These are phyloP conservation scores for Paecilomyces sp. DNA, from an alignment of 2,329 filamentous ascomycete species.

Conservation along the genomic window DNA sequence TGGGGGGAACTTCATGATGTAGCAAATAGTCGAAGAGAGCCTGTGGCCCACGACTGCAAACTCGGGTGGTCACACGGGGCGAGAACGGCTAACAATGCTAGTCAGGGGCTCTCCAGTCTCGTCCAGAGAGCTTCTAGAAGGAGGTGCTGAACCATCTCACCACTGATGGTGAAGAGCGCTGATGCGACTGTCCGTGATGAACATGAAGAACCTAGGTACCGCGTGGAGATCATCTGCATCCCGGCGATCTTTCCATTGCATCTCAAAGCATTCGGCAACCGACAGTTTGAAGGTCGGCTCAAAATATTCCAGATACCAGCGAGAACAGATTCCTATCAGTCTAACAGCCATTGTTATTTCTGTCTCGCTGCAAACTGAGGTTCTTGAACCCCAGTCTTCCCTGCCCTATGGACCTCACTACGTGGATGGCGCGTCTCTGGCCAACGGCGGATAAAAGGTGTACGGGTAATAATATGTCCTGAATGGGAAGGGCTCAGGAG, in stretches of 20 bases:
- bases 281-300: not conserved
- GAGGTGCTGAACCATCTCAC: not conserved
- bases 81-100: not conserved
- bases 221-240: not conserved
- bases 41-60: not conserved
- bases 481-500: not conserved
- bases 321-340: not conserved
- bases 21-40: not conserved
- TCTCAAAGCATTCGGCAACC: not conserved
- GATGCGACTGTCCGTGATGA: not conserved
- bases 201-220: not conserved
- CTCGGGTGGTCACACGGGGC: not conserved
- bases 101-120: not conserved
- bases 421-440: not conserved
- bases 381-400: not conserved
- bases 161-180: not conserved
- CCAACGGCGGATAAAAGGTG: not conserved
- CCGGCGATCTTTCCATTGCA: not conserved
- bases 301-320: not conserved
- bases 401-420: not conserved
- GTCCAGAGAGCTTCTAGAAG: not conserved
- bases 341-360: too few relatives aligned
- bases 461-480: not conserved
- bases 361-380: not conserved
- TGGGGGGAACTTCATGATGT: not conserved